These are phyloP conservation scores for Oryza brachyantha DNA, from an alignment of 176 grass and related monocot species.

Conservation along the genomic window DNA sequence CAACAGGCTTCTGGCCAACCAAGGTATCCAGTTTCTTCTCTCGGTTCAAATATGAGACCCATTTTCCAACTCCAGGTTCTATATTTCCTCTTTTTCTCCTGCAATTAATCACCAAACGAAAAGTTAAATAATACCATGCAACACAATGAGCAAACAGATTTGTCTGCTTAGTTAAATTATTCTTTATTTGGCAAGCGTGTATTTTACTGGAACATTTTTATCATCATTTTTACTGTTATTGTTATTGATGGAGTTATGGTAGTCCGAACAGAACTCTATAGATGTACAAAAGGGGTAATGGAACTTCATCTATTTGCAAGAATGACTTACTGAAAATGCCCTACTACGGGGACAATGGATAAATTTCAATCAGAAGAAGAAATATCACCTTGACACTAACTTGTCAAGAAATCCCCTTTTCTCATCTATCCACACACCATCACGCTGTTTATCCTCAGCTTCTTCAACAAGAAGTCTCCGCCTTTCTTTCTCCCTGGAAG, in stretches of 20 bases:
- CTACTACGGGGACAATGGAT: neutral
- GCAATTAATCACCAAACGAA: conserved; percentile 13
- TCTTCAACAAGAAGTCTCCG: conserved; percentile 71
- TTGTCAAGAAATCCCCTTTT: conserved; percentile 72
- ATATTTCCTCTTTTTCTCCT: conserved; percentile 61
- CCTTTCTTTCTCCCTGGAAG: conserved; percentile 64
- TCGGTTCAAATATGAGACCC: conserved; percentile 90
- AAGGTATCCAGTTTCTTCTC: conserved; percentile 75
- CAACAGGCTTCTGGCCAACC: conserved; percentile 67
- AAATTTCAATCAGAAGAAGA: neutral
- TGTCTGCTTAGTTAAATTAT: neutral
- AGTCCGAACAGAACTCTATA: neutral
- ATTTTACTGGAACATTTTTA: neutral
- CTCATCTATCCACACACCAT: conserved; percentile 82
- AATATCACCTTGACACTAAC: conserved; percentile 50
- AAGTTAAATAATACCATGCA: neutral
- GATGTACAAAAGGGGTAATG: neutral
- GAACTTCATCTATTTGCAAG: neutral
- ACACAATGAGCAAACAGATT: neutral
- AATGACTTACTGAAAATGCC: neutral
- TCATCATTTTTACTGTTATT: neutral
- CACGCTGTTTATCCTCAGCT: conserved; percentile 71
- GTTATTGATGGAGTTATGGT: neutral
- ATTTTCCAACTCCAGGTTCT: conserved; percentile 92
- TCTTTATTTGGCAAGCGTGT: neutral